Evolutionary conservation across 176 grass and related monocot genomes (phyloP), one percentile per base, ranked within the genome.

Genomic region (Eremochloa ophiuroides): DNA sequence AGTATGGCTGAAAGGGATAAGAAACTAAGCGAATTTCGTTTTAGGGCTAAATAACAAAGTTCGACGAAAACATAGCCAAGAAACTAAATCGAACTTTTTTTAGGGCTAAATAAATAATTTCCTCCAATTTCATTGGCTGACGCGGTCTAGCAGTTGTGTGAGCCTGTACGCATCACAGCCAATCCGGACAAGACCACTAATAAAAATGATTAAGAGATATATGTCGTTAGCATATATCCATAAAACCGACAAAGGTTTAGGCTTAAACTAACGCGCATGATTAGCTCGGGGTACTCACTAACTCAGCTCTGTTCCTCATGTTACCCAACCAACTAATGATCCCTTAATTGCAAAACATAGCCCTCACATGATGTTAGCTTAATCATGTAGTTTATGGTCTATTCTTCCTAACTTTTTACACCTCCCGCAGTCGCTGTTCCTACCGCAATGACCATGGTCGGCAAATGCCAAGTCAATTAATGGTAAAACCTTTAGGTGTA

Each of bases 251-350:
- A 80, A 74, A 22, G 33, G 35, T 7, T 0, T 23, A 73, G 34
- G 69, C 58, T 74, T 86, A 80, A 44, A 26, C 73, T 64, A 79
- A 31, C 44, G 17, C 6, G 58, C 59, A 80, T 74, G 78, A 89
- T 82, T 81, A 82, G 82, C 64, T 51, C 35, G 48, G 43, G 69
- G 69, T 37, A 17, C 80, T 10, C 63, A 10, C 33, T 37, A 74
- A 30, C 59, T 12, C 74, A 10, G 46, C 62, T 28, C 20, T 33
- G 71, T 41, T 79, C 82, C 53, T 80, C 71, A 42, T 55, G 65
- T 62, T 77, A 55, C 76, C 31, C 72, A 71, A 81, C 28, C 87
- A 53, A 28, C 72, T 43, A 47, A 89, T 59, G 83, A 65, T 82
- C 56, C 22, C 25, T 35, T 26, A 30, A 2, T 16, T 7, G 18